Evolutionary conservation across 108 stramenopile genomes (phyloP), one percentile per base, ranked within the genome.

Genomic region (Mediolabrus comicus): DNA sequence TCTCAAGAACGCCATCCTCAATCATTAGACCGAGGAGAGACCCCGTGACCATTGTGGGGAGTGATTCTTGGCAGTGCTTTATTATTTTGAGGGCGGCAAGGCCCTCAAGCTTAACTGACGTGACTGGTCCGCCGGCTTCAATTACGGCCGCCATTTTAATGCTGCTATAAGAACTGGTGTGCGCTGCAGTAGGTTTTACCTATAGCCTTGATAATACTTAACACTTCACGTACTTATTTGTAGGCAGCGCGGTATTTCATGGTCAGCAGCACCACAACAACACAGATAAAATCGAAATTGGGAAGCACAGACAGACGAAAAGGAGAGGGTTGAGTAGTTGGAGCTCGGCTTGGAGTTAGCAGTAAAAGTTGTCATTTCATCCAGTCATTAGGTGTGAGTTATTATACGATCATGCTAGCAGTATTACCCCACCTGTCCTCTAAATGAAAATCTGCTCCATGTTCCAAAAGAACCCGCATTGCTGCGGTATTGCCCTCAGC

Each of bases 71-170:
- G 81, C 98, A 98, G 67, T 99, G 99, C 76, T 98, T 98, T 64
- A 99, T 92, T 75, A 99, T 96, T 81, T 98, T 97, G 64, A 99
- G 90, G 60, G 97, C 78, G 14, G 95, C 97, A 51, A 94, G 78
- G 36, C 90, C 90, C 53, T 94, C 93, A 36, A 94, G 77, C 46
- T 89, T 86, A 16, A 94, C 90, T 62, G 71, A 74, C 34, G 76
- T 74, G n/a, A 94, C 77, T 10, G 86, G 88, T 60, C 67, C 83
- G 59, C 79, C 79, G 9, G 90, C 60, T 75, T 90, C 89, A 32
- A 94, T 67, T 51, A 94, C 83, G 38, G 90, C 78, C 22, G 87
- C 85, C 87, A 88, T 88, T 29, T 28, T 82, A 49, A 49, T 49
- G 8, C 22, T 22, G 19, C 46, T 49, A 22, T 49, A 0, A 7